Evolutionary conservation across 306 rosid species (phyloP).

Genomic region (Trifolium dubium): DNA sequence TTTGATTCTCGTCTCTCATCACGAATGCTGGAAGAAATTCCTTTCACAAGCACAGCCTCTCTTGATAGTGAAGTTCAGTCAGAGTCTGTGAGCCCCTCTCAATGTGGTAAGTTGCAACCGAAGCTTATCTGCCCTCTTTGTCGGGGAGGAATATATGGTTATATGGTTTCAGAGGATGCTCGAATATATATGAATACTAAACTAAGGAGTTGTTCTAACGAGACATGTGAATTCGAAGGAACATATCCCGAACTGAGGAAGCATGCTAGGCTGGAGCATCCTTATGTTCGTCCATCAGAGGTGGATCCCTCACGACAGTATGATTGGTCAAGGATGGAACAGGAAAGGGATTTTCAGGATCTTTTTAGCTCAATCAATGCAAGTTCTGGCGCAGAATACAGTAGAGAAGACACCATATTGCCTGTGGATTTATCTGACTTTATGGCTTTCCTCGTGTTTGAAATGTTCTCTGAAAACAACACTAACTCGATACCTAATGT

Average conservation of each 20-base stretch:
- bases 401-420: constrained; percentile 30
- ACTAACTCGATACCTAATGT: constrained; percentile 32
- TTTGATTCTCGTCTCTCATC: constrained; percentile 58
- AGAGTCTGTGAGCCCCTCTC: constrained; percentile 45
- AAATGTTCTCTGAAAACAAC: constrained; percentile 30
- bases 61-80: constrained; percentile 45
- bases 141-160: constrained; percentile 81
- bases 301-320: constrained; percentile 61
- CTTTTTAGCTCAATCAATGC: constrained; percentile 62
- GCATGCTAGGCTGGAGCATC: constrained; percentile 86
- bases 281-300: constrained; percentile 70
- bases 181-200: constrained; percentile 69
- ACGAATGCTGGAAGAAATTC: constrained; percentile 59
- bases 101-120: constrained; percentile 45
- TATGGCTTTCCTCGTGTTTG: constrained; percentile 48
- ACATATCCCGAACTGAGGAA: constrained; percentile 74
- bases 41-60: constrained; percentile 52
- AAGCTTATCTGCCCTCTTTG: constrained; percentile 78
- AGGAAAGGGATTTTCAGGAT: constrained; percentile 63
- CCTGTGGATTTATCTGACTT: constrained; percentile 38
- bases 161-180: constrained; percentile 62
- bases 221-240: constrained; percentile 69
- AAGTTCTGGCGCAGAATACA: constrained; percentile 45
- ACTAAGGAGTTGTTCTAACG: constrained; percentile 74
- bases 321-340: constrained; percentile 78